phyloP scores from a whole-genome alignment of 805 yeast genomes.

The Lipomyces sp. region DNA sequence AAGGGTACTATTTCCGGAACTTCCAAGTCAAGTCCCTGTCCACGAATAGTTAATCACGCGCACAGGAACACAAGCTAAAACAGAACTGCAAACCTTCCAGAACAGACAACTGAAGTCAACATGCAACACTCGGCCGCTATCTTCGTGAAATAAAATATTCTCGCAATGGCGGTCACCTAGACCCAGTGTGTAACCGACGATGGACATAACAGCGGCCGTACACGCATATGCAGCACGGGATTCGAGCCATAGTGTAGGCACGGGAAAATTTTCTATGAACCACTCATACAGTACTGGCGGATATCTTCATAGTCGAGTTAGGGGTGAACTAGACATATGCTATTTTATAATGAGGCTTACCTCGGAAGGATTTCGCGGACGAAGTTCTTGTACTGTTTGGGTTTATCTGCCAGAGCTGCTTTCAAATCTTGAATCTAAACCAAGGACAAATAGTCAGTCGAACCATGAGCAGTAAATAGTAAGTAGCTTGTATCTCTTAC shows the following conservation, averaged over 20 bases:
- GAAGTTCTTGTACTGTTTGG: constrained; percentile 3
- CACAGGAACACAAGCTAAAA: not conserved
- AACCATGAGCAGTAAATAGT: no score
- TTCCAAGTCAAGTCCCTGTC: constrained; percentile 62
- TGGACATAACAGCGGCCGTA: constrained; percentile 92
- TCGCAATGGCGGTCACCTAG: constrained; percentile 97
- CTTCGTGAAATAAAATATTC: constrained; percentile 70
- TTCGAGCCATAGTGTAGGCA: constrained; percentile 81
- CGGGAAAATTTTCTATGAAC: constrained; percentile 86
- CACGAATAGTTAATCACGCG: constrained; percentile 57
- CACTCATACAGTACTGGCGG: constrained; percentile 80
- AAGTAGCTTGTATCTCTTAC: not conserved
- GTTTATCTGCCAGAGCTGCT: not conserved
- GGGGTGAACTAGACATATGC: not conserved
- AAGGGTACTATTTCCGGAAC: constrained; percentile 96
- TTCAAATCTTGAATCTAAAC: no score
- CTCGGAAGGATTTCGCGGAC: constrained; percentile 19
- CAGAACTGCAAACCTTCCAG: no score
- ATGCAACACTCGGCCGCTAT: constrained; percentile 77
- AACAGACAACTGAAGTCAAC: constrained; percentile 97
- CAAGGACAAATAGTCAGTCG: no score
- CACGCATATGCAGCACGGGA: constrained; percentile 72
- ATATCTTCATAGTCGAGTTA: constrained; percentile 31
- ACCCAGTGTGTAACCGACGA: constrained; percentile 91
- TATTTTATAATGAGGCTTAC: not conserved